Evolutionary conservation across 345 rosid species (phyloP), one percentile per base, ranked within the genome.

Genomic region (Carallia pectinifolia): DNA sequence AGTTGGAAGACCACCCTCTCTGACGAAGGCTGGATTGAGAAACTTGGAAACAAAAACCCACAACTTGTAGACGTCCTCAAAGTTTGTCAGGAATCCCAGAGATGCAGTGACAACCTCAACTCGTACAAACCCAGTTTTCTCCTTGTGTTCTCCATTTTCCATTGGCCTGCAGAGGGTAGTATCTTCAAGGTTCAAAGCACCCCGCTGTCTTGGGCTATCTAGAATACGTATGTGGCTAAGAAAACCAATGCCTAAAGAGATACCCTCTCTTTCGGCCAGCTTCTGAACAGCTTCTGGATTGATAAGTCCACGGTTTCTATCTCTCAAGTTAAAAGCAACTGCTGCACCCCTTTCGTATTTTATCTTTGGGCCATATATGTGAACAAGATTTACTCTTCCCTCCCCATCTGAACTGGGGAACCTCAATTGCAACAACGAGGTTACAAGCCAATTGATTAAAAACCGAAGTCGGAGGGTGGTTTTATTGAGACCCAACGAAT

Each of bases 331-430:
- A 76, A 96, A 96, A 17, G 99, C 97, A 61, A 96, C 87, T 0
- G 99, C 92, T 50, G 97, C 97, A 62, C 99, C 99, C 12, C 99
- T 85, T 70, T 92, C 99, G n/a, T 90, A 96, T 79, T 96, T 96
- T 65, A 96, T 90, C 79, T 96, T 96, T 4, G 99, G 98, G 66
- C 99, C 99, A 58, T 92, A 96, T 33, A 96, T 90, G 72, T 92
- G 92, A 69, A 96, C 96, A 64, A 96, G 98, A 61, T 81, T 77
- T 65, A 74, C 90, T 60, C 77, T 81, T 56, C 82, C 76, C 68
- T 81, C 88, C 30, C 88, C 86, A 23, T 87, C 88, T 62, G 90
- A 70, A 82, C 62, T 68, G 4, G 96, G 87, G n/a, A 92, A 67
- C 81, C 93, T 87, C 56, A 96, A 80, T 37, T 96, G 98, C 74